Evolutionary conservation across 116 monocot genomes (phyloP).

Genomic region (Dioscorea cayenensis): DNA sequence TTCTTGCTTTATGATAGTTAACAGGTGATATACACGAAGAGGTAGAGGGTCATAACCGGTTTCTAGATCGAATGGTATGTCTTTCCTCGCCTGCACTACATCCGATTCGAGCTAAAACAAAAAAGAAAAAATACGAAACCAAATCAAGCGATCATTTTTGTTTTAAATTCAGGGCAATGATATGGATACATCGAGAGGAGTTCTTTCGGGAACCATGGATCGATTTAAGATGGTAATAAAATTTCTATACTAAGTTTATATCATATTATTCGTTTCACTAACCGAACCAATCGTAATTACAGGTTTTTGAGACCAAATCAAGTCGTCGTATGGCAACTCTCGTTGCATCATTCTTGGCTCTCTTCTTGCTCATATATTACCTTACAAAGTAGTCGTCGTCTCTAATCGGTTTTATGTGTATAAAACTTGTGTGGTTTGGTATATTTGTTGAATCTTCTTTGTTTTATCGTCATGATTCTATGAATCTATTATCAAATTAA

Average conservation of each 20-base stretch:
- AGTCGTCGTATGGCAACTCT: constrained; percentile 80
- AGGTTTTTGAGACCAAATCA: constrained; percentile 95
- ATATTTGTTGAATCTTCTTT: no score
- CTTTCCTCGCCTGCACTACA: neutral
- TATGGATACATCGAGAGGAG: constrained; percentile 97
- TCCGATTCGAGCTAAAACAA: neutral
- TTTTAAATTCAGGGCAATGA: constrained; percentile 58
- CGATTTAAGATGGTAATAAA: constrained; percentile 80
- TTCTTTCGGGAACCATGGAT: constrained; percentile 88
- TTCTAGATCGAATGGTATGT: constrained; percentile 57
- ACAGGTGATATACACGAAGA: constrained; percentile 79
- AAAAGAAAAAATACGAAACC: neutral
- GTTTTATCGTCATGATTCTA: no score
- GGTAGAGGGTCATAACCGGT: constrained; percentile 55
- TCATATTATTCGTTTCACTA: neutral
- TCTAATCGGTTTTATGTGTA: no score
- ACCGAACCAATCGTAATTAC: constrained; percentile 1
- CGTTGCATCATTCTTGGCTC: constrained; percentile 68
- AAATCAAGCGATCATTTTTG: neutral
- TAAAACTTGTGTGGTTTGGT: no score
- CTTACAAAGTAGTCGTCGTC: constrained; percentile 48
- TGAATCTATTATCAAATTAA: no score
- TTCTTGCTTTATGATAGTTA: constrained; percentile 29
- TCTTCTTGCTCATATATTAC: constrained; percentile 87
- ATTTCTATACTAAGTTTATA: neutral